phyloP scores from a whole-genome alignment of 1,284 basidiomycete genomes.

The Melampsora americana region DNA sequence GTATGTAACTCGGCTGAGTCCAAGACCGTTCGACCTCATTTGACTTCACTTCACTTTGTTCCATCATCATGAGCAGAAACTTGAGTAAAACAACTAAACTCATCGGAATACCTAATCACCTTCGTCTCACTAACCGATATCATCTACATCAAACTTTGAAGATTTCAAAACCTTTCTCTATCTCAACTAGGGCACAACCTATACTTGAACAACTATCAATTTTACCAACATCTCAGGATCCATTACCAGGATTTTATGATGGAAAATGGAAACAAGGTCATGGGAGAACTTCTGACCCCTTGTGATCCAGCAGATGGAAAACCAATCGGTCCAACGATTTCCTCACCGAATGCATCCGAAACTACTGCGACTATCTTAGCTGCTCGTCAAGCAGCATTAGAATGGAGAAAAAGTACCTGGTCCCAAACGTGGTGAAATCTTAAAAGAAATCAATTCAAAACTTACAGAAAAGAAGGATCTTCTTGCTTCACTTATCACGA shows the following conservation, averaged over 20 bases:
- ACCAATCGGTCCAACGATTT: constrained; percentile 48
- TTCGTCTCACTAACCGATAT: no score
- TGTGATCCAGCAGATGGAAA: constrained; percentile 50
- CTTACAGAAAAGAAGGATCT: constrained; percentile 74
- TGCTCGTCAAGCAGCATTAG: constrained; percentile 67
- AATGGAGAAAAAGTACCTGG: constrained; percentile 75
- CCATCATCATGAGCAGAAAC: no score
- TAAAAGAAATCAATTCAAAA: constrained; percentile 80
- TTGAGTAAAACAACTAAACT: no score
- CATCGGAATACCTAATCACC: no score
- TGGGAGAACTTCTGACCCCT: constrained; percentile 44
- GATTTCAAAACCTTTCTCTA: not conserved
- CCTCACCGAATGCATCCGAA: constrained; percentile 66
- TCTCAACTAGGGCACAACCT: constrained; percentile 14
- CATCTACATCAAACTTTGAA: no score
- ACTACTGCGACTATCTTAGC: constrained; percentile 64
- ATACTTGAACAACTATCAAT: constrained; percentile 36
- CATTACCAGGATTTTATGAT: constrained; percentile 48
- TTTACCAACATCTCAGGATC: not conserved
- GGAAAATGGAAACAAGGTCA: constrained; percentile 47
- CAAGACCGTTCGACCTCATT: no score
- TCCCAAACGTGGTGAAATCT: constrained; percentile 78
- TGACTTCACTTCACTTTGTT: no score
- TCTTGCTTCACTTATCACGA: constrained; percentile 66
- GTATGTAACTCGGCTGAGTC: no score